phyloP scores from a whole-genome alignment of 169 alveolate species.

The Eimeria necatrix region DNA sequence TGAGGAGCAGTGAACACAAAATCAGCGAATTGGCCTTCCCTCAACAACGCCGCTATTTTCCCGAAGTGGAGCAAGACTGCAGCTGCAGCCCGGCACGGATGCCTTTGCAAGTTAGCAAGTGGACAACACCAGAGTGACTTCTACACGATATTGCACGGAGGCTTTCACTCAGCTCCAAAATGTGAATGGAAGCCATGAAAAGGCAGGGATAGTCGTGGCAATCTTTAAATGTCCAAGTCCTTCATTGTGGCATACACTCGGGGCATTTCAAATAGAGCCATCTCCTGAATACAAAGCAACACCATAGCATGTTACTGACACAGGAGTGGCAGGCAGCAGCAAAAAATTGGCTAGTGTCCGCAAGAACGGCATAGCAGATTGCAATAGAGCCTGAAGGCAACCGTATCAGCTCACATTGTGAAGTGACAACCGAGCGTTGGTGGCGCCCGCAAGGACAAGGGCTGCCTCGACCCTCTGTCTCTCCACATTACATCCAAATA shows the following conservation, averaged over 20 bases:
- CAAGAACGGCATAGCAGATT: background rate
- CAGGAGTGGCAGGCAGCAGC: background rate
- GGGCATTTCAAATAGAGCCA: slow-evolving; percentile 77
- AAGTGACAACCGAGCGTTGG: slow-evolving; percentile 65
- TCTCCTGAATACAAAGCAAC: slow-evolving; percentile 48
- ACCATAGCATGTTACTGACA: background rate
- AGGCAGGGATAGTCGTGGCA: background rate
- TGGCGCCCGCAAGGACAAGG: slow-evolving; percentile 75
- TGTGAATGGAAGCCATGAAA: background rate
- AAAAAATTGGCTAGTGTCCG: background rate
- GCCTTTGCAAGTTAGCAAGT: background rate
- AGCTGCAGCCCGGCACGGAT: slow-evolving; percentile 3
- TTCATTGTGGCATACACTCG: slow-evolving; percentile 74
- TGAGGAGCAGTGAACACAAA: too few relatives aligned
- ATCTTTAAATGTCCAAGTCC: slow-evolving; percentile 56
- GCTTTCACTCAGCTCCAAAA: background rate
- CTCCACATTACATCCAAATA: slow-evolving; percentile 79
- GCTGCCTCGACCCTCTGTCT: slow-evolving; percentile 75
- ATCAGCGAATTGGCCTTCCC: background rate
- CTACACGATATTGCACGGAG: background rate
- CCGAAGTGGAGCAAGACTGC: slow-evolving; percentile 27
- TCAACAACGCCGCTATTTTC: background rate
- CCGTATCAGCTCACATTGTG: slow-evolving; percentile 61
- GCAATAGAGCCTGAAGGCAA: too few relatives aligned
- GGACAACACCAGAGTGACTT: background rate